phyloP scores from a whole-genome alignment of 495 filamentous ascomycete species.

The Trichoderma gamsii region DNA sequence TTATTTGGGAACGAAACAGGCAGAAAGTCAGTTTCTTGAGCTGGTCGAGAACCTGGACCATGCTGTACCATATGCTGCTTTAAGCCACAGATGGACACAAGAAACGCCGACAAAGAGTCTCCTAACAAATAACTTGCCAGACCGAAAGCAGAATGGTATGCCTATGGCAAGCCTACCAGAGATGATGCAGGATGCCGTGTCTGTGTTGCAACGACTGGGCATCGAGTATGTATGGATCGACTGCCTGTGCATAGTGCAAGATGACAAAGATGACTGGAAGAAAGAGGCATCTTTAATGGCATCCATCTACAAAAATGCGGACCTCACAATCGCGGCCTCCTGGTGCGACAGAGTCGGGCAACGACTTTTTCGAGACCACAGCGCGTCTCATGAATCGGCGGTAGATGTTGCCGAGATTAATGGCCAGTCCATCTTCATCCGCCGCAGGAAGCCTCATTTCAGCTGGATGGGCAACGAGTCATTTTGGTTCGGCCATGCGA shows the following conservation, averaged over 20 bases:
- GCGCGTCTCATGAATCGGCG: neutral
- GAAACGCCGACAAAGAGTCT: conserved; percentile 1
- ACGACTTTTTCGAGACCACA: neutral
- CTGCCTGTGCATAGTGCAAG: conserved; percentile 41
- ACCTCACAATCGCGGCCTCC: conserved; percentile 31
- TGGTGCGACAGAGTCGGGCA: neutral
- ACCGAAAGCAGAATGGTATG: conserved; percentile 20
- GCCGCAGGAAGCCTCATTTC: neutral
- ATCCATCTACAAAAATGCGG: conserved; percentile 33
- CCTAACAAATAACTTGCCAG: neutral
- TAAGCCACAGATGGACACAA: conserved; percentile 12
- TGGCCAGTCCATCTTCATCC: neutral
- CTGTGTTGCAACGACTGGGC: conserved; percentile 23
- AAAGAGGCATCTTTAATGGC: conserved; percentile 35
- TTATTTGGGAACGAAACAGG: neutral
- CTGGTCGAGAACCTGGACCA: neutral
- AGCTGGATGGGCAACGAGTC: neutral
- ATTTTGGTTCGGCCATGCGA: neutral
- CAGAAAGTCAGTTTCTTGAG: neutral
- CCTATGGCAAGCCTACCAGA: conserved; percentile 20
- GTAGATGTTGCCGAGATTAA: neutral
- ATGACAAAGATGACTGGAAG: conserved; percentile 34
- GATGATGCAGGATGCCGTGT: conserved; percentile 24
- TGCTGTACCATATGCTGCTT: neutral
- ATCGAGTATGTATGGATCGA: conserved; percentile 42